Evolutionary conservation across 306 rosid genomes (phyloP).

Genomic region (Pterocarpus santalinus): DNA sequence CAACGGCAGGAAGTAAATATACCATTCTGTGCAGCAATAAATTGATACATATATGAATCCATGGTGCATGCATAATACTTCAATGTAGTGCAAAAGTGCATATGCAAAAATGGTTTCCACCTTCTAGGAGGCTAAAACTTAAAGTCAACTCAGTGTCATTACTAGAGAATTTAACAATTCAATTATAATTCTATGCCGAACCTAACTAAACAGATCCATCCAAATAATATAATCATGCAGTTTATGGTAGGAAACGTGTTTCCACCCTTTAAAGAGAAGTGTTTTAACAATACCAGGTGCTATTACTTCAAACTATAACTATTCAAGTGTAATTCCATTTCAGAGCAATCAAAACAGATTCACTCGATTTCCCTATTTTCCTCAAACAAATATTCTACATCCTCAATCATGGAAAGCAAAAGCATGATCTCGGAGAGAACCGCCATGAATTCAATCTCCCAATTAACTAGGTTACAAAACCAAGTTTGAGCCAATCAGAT

Average conservation of each 20-base stretch:
- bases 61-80: neutral
- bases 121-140: slow-evolving; percentile 21
- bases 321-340: slow-evolving; percentile 8
- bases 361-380: neutral
- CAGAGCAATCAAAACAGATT: slow-evolving; percentile 19
- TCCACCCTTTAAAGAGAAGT: neutral
- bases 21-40: neutral
- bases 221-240: neutral
- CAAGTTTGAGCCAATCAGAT: slow-evolving; percentile 2
- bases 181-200: neutral
- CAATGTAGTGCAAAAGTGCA: neutral
- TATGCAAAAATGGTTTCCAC: neutral
- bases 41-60: slow-evolving; percentile 15
- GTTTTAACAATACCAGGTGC: neutral
- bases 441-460: slow-evolving; percentile 11
- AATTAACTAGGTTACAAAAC: slow-evolving; percentile 34
- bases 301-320: slow-evolving; percentile 12
- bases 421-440: neutral
- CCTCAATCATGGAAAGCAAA: slow-evolving; percentile 14
- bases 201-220: neutral
- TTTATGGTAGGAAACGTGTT: neutral
- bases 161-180: slow-evolving; percentile 34
- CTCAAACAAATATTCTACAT: slow-evolving; percentile 10
- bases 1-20: slow-evolving; percentile 16
- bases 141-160: neutral